A percentile compares a stretch with the other conserved stretches of the same genome.
phyloP scores from a whole-genome alignment of 371 early-diverging fungal genomes.

The Cokeromyces recurvatus region DNA sequence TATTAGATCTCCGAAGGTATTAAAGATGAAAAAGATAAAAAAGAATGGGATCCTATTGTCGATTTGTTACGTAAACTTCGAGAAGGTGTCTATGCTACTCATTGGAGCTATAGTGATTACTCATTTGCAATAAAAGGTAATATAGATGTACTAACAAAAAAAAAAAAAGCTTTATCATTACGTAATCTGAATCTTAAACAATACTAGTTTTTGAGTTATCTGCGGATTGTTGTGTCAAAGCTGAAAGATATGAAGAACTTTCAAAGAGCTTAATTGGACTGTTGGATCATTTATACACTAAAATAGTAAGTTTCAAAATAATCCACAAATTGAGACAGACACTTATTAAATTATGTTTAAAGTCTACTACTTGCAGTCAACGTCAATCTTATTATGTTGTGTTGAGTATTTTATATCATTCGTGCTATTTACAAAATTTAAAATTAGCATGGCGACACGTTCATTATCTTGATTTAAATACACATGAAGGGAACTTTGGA shows the following conservation, averaged over 20 bases:
- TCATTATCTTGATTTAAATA: not conserved
- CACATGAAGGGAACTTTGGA: constrained; percentile 13
- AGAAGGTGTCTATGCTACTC: constrained; percentile 18
- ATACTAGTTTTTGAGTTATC: constrained; percentile 16
- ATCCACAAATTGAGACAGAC: too few relatives aligned
- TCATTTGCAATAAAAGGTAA: constrained; percentile 16
- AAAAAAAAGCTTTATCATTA: not conserved
- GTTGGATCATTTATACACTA: constrained; percentile 7
- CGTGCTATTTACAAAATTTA: constrained; percentile 2
- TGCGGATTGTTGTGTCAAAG: constrained; percentile 7
- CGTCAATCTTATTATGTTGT: constrained; percentile 9
- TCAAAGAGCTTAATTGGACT: constrained; percentile 10
- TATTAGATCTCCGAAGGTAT: too few relatives aligned
- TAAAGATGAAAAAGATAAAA: not conserved
- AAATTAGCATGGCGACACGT: not conserved
- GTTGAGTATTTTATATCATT: constrained; percentile 6
- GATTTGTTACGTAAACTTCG: constrained; percentile 15
- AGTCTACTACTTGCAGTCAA: too few relatives aligned
- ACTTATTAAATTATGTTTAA: too few relatives aligned
- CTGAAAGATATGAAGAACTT: constrained; percentile 13
- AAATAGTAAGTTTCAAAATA: too few relatives aligned
- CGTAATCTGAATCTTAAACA: too few relatives aligned
- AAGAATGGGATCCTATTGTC: constrained; percentile 15
- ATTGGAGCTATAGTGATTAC: constrained; percentile 12
- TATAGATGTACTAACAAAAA: not conserved